Evolutionary conservation across 306 rosid genomes (phyloP).

Genomic region (Macrotyloma uniflorum): DNA sequence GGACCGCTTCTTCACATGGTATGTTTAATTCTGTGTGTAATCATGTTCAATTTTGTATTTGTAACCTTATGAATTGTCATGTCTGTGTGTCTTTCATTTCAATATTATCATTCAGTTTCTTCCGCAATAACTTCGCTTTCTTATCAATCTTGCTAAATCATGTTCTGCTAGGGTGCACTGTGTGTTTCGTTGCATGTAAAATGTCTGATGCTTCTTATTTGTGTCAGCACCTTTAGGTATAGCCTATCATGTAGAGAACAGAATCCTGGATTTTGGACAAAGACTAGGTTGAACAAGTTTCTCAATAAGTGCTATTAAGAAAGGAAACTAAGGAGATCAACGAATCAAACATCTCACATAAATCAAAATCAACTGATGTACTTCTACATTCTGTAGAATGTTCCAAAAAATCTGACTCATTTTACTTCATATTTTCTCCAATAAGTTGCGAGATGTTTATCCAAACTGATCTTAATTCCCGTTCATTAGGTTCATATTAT

Average conservation of each 20-base stretch:
- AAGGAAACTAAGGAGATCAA: not conserved
- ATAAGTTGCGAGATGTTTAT: not conserved
- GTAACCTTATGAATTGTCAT: slow-evolving; percentile 17
- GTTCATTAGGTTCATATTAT: not conserved
- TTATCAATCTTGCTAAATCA: slow-evolving; percentile 22
- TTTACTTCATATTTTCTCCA: not conserved
- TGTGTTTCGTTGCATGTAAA: slow-evolving; percentile 11
- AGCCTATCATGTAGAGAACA: not conserved
- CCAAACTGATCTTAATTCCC: not conserved
- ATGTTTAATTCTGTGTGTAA: not conserved
- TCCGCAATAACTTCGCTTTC: not conserved
- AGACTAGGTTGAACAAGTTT: not conserved
- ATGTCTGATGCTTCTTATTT: slow-evolving; percentile 21
- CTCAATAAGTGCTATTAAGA: no score
- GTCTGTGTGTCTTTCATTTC: not conserved
- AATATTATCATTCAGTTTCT: slow-evolving; percentile 10
- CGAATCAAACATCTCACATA: not conserved
- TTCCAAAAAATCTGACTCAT: not conserved
- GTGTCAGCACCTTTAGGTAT: not conserved
- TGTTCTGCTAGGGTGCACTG: not conserved
- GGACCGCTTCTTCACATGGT: not conserved
- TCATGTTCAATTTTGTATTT: not conserved
- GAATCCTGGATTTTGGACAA: not conserved
- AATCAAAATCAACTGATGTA: not conserved
- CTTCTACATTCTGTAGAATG: not conserved